These are phyloP conservation scores for Agastache rugosa DNA, from an alignment of 257 asterid species.

Conservation along the genomic window DNA sequence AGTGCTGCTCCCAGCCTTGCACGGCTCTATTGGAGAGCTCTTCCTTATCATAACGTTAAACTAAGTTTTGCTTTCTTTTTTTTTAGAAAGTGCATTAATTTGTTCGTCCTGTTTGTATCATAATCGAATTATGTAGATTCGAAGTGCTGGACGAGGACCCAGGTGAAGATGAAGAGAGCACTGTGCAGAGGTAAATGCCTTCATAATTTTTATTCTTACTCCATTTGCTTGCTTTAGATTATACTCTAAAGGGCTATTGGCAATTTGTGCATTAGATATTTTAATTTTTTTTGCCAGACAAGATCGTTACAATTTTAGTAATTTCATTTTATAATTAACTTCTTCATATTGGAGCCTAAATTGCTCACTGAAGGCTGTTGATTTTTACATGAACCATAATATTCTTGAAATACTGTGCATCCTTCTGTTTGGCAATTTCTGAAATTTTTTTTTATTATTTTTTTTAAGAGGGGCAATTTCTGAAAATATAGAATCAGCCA, in stretches of 20 bases:
- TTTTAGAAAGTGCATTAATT: neutral
- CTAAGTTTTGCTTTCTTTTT: constrained; percentile 9
- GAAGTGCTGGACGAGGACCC: constrained; percentile 98
- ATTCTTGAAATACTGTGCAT: neutral
- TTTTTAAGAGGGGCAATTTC: too few species aligned
- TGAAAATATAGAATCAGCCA: constrained; percentile 17
- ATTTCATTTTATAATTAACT: constrained; percentile 2
- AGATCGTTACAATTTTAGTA: neutral
- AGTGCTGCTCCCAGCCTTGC: constrained; percentile 38
- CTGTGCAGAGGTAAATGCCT: constrained; percentile 72
- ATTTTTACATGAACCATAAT: constrained; percentile 14
- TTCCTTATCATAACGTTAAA: neutral
- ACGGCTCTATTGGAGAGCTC: constrained; percentile 4
- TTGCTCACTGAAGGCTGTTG: neutral
- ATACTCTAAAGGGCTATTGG: neutral
- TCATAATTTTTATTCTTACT: neutral
- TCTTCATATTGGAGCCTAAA: neutral
- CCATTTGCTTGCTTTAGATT: constrained; percentile 7
- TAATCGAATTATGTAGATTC: constrained; percentile 53
- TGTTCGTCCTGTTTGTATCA: constrained; percentile 14
- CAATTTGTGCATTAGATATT: neutral
- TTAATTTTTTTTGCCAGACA: neutral
- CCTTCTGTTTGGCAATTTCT: neutral
- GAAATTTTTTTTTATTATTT: too few species aligned
- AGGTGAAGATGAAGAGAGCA: constrained; percentile 96